These are phyloP conservation scores for Ceratocystis albifundus DNA, from an alignment of 2,329 filamentous ascomycete genomes.

Conservation along the genomic window DNA sequence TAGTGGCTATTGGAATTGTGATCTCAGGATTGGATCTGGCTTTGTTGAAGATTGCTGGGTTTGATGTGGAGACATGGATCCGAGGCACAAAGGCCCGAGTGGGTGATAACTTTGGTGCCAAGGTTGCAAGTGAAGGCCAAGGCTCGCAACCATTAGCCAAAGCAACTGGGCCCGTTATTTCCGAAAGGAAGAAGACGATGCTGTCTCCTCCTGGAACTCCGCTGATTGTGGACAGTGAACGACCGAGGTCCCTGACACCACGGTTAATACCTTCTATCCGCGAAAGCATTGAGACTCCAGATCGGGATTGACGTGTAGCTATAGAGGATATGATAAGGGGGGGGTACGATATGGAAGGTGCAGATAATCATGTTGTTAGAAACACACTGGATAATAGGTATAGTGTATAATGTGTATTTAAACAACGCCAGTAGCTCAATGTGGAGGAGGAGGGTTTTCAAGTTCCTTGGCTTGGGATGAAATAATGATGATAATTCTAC, in stretches of 20 bases:
- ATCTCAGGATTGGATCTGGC: constrained; percentile 8
- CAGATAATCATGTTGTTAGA: neutral
- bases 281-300: constrained; percentile 45
- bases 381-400: neutral
- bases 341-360: neutral
- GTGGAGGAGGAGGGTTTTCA: neutral
- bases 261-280: constrained; percentile 41
- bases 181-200: constrained; percentile 3
- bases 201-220: neutral
- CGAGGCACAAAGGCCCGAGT: neutral
- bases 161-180: neutral
- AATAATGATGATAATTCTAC: neutral
- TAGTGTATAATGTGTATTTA: constrained; percentile 12
- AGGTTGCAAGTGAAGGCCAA: neutral
- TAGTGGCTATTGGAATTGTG: constrained; percentile 6
- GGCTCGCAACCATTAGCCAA: neutral
- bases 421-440: neutral
- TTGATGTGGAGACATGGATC: constrained; percentile 19
- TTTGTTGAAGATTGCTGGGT: constrained; percentile 6
- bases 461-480: neutral
- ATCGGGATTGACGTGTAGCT: constrained; percentile 55
- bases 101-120: neutral
- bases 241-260: neutral
- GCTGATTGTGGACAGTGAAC: neutral
- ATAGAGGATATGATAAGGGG: neutral